Evolutionary conservation across 2,329 filamentous ascomycete genomes (phyloP).

Genomic region (Phoma sp.): DNA sequence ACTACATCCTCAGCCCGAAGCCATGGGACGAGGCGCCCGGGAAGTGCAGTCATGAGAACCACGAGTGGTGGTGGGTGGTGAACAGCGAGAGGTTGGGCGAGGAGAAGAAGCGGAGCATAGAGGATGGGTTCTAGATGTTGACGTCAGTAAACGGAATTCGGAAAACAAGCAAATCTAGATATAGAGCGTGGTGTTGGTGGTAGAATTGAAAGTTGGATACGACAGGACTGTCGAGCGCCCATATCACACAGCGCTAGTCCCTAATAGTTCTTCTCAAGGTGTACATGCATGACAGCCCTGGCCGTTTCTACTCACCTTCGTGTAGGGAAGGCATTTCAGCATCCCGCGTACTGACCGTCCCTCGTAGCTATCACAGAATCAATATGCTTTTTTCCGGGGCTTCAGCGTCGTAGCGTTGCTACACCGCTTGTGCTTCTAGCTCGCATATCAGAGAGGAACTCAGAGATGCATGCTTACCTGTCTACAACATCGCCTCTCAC

Average conservation of each 20-base stretch:
- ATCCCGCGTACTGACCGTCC: not conserved
- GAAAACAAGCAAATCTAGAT: not conserved
- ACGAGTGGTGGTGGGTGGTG: slow-evolving; percentile 65
- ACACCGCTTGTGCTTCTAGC: slow-evolving; percentile 5
- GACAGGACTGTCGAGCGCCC: not conserved
- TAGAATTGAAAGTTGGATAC: slow-evolving; percentile 9
- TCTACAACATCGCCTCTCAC: too few relatives aligned
- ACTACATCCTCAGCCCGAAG: slow-evolving; percentile 68
- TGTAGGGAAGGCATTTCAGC: not conserved
- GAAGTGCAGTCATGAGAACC: slow-evolving; percentile 55
- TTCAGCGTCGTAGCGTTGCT: slow-evolving; percentile 8
- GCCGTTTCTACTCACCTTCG: not conserved
- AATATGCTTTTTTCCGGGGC: slow-evolving; percentile 3
- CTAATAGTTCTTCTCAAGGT: too few relatives aligned
- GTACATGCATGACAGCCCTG: not conserved
- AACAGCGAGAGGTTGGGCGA: slow-evolving; percentile 56
- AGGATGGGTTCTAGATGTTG: slow-evolving; percentile 57
- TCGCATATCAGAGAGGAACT: slow-evolving; percentile 2
- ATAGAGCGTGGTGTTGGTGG: slow-evolving; percentile 4
- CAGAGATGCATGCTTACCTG: not conserved
- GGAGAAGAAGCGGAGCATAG: slow-evolving; percentile 57
- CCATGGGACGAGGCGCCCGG: slow-evolving; percentile 65
- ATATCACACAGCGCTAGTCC: too few relatives aligned
- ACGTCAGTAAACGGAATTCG: not conserved
- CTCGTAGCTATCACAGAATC: not conserved